Evolutionary conservation across 805 yeast genomes (phyloP).

Genomic region (Ogataea ramenticola): DNA sequence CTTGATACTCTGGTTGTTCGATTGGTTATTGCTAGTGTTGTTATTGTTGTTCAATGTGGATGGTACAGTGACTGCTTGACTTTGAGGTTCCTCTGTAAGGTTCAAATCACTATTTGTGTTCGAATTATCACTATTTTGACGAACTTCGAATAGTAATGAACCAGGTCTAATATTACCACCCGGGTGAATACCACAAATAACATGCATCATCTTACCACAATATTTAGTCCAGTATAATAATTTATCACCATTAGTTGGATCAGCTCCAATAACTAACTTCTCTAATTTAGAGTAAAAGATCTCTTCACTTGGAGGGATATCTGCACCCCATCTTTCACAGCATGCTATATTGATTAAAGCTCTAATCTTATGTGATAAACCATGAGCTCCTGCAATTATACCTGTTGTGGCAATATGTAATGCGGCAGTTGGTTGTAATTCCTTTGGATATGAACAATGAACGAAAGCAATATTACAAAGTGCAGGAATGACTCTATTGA

Average conservation of each 20-base stretch:
- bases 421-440: slow-evolving; percentile 68
- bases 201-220: slow-evolving; percentile 67
- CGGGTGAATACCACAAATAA: slow-evolving; percentile 74
- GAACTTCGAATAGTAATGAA: slow-evolving; percentile 39
- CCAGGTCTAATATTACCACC: slow-evolving; percentile 70
- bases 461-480: slow-evolving; percentile 69
- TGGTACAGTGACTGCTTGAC: background rate
- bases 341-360: slow-evolving; percentile 68
- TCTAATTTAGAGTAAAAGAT: slow-evolving; percentile 38
- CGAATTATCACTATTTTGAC: slow-evolving; percentile 9
- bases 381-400: slow-evolving; percentile 68
- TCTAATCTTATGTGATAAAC: slow-evolving; percentile 62
- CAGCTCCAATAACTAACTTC: slow-evolving; percentile 38
- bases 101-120: slow-evolving; percentile 18
- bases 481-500: slow-evolving; percentile 58
- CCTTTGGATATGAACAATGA: slow-evolving; percentile 72
- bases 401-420: slow-evolving; percentile 69
- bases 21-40: slow-evolving; percentile 14
- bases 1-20: slow-evolving; percentile 11
- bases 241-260: slow-evolving; percentile 32
- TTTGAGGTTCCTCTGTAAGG: slow-evolving; percentile 1
- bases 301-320: slow-evolving; percentile 51
- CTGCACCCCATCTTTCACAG: slow-evolving; percentile 81
- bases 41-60: slow-evolving; percentile 16
- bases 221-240: slow-evolving; percentile 69